phyloP scores from a whole-genome alignment of 2,329 filamentous ascomycete genomes.

The Cylindrodendrum hubeiense region DNA sequence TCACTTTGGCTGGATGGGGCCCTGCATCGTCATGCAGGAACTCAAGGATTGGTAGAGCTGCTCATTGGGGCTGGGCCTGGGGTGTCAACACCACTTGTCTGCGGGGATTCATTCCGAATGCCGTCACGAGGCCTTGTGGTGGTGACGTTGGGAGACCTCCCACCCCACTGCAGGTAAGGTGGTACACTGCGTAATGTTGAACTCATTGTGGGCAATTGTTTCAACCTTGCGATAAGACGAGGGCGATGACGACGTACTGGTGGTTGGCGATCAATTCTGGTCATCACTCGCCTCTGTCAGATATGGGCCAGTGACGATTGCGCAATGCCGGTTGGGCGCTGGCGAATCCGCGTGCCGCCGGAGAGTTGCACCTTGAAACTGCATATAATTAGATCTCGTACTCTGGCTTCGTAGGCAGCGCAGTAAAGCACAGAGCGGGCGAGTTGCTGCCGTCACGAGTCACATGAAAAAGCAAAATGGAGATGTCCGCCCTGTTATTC shows the following conservation, averaged over 20 bases:
- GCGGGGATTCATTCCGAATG: background rate
- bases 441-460: slow-evolving; percentile 5
- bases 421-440: background rate
- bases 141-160: background rate
- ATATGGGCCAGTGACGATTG: slow-evolving; percentile 7
- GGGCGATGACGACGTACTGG: background rate
- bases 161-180: background rate
- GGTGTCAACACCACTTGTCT: background rate
- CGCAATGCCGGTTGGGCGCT: background rate
- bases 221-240: slow-evolving; percentile 1
- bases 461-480: slow-evolving; percentile 17
- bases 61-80: background rate
- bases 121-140: slow-evolving; percentile 3
- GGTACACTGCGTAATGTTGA: background rate
- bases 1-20: slow-evolving; percentile 1
- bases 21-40: slow-evolving; percentile 12
- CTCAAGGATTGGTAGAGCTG: background rate
- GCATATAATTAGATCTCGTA: background rate
- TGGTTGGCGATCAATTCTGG: slow-evolving; percentile 1
- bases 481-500: slow-evolving; percentile 16
- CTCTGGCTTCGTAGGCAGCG: slow-evolving; percentile 8
- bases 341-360: slow-evolving; percentile 4
- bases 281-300: background rate
- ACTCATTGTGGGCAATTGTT: slow-evolving; percentile 2
- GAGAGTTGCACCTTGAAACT: background rate